Evolutionary conservation across 768 basidiomycete species (phyloP), one percentile per base, ranked within the genome.

Genomic region (Macrolepiota fuliginosa): DNA sequence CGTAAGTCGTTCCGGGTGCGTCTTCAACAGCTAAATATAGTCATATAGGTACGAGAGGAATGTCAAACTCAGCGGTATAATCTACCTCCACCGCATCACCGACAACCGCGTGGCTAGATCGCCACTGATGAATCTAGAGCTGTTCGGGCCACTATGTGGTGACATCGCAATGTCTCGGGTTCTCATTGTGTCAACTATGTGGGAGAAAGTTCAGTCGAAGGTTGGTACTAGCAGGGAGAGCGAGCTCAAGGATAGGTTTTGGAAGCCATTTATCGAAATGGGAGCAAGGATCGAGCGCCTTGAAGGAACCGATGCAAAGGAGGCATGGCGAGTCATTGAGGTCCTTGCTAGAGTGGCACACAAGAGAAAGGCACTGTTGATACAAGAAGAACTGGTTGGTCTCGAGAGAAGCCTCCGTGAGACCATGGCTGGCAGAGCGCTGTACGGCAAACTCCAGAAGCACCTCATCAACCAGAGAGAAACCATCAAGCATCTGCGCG

Each of bases 251-350:
- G 63, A 67, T 64, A 74, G 73, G 54, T 83, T 81, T 68, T 84
- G 81, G 72, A 79, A 80, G 61, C 73, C 74, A n/a, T 78, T 75
- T 10, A 70, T 83, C 19, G 76, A 81, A 29, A 78, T 76, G 64
- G 78, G 80, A 10, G 69, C 75, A 9, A 64, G 53, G 25, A 32
- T 66, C 36, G 59, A 59, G 50, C 75, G 71, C 15, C 72, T 75
- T 45, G 32, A 57, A 51, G 24, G 55, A 4, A 7, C 29, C 61
- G 62, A 62, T 66, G 4, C 3, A 32, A 3, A 40, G 24, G 69
- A 71, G 1, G 73, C 76, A 13, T 68, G 70, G 69, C 54, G 66
- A 32, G 63, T 71, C 37, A 61, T 72, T 3, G 54, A 65, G 29
- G 65, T n/a, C n/a, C 60, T 39, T 63, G 70, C 59, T 70, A 39